phyloP scores from a whole-genome alignment of 441 rosid species.

The Mallotus japonicus region DNA sequence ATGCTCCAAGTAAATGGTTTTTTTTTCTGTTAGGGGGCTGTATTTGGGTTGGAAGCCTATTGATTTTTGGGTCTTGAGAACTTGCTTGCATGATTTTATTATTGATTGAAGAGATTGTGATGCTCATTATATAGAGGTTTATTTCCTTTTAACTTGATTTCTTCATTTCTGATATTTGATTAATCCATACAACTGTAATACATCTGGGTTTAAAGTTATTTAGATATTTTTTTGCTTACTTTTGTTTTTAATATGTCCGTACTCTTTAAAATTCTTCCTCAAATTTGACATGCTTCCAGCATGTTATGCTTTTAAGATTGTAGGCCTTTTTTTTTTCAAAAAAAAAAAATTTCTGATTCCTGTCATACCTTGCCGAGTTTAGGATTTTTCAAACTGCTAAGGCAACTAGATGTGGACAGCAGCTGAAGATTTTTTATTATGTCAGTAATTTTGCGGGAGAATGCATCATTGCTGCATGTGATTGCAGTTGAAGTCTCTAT shows the following conservation, averaged over 20 bases:
- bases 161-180: not conserved
- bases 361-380: slow-evolving; percentile 1
- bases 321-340: not conserved
- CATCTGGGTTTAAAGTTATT: not conserved
- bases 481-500: slow-evolving; percentile 2
- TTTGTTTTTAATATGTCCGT: not conserved
- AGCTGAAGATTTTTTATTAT: not conserved
- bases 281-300: not conserved
- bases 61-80: not conserved
- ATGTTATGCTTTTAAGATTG: not conserved
- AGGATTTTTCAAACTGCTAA: slow-evolving; percentile 8
- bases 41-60: too few species aligned
- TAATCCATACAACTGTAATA: not conserved
- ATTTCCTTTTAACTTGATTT: not conserved
- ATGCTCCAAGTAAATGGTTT: too few species aligned
- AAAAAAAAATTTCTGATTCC: not conserved
- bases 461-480: not conserved
- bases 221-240: not conserved
- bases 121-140: not conserved
- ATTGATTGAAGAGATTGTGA: not conserved
- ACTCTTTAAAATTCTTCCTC: not conserved
- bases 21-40: too few species aligned
- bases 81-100: not conserved
- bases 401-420: not conserved
- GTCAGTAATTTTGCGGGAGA: not conserved